Base-by-base conservation (phyloP, 805 yeast genomes). In the Candida sithepensis region DNA sequence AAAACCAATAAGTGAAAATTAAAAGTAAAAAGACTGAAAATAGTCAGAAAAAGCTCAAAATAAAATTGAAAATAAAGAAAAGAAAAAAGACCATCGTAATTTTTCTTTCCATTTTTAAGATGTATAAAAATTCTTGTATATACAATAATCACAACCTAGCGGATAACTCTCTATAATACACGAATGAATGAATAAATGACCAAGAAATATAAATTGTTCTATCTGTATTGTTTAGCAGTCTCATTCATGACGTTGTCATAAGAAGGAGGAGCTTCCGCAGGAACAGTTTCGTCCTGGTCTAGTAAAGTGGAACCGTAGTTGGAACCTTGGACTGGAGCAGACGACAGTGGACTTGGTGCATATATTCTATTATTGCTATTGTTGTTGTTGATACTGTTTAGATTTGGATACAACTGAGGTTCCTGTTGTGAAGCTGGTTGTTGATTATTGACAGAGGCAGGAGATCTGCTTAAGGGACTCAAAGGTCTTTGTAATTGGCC, bases 191-290 rank as follows among this genome's bases (percentile, higher is more conserved):
- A 33, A 23, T 41, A 41, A 24, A 24, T 21, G 6, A 20, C 3
- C 12, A 24, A 30, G 16, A 26, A 30, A 7, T 22, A 34, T 9
- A 14, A 22, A 9, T 4, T 12, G 16, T 6, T 8, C 26, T 41
- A 54, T 19, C 41, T 34, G 39, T 53, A 63, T 42, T 59, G 64
- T 46, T 65, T 65, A 10, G 61, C 45, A 13, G 68, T 63, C 42
- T 66, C 69, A 45, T 52, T 58, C 64, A 68, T 65, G 7, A 64
- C 70, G 23, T 62, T 62, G 30, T 66, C 71, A 44, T 68, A 68
- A 43, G 66, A 63, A 44, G 72, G 72, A 21, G 72, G 72, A 2
- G 63, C 65, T 28, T 59, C 63, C 2, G 47, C 42, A 7, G 62
- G 64, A n/a, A 38, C 48, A 13, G 41, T 30, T 28, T 50, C 47